phyloP scores from a whole-genome alignment of 495 filamentous ascomycete species.

The Talaromyces stipitatus region DNA sequence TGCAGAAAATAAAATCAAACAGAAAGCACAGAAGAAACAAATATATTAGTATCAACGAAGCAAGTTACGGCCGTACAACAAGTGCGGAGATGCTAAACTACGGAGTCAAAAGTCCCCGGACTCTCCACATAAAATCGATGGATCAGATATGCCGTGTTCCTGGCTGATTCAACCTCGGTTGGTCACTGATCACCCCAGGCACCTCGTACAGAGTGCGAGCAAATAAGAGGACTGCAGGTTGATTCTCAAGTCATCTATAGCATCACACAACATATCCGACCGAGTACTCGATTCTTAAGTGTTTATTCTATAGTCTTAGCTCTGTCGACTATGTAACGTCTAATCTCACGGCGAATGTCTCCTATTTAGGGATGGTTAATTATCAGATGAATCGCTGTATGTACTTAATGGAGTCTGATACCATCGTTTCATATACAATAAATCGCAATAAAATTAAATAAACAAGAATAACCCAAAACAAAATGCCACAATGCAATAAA shows the following conservation, averaged over 20 bases:
- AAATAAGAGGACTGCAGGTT: not conserved
- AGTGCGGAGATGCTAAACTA: not conserved
- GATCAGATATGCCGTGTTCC: too few relatives aligned
- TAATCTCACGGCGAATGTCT: not conserved
- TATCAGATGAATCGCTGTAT: not conserved
- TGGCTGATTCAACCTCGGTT: too few relatives aligned
- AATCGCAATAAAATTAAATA: not conserved
- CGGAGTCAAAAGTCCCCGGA: too few relatives aligned
- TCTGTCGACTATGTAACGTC: too few relatives aligned
- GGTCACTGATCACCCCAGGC: too few relatives aligned
- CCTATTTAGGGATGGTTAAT: not conserved
- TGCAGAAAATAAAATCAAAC: not conserved
- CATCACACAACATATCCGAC: not conserved
- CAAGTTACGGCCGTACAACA: not conserved
- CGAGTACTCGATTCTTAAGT: not conserved
- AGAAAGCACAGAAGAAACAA: not conserved
- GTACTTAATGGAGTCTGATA: not conserved
- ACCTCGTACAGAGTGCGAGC: not conserved
- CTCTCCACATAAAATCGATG: too few relatives aligned
- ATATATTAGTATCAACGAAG: too few relatives aligned
- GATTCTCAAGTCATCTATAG: too few relatives aligned
- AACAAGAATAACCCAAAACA: not conserved
- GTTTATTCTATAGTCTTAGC: too few relatives aligned
- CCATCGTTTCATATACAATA: not conserved
- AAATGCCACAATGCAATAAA: not conserved